These are phyloP conservation scores for Phytophthora hibernalis DNA, from an alignment of 352 stramenopile genomes.

Conservation along the genomic window DNA sequence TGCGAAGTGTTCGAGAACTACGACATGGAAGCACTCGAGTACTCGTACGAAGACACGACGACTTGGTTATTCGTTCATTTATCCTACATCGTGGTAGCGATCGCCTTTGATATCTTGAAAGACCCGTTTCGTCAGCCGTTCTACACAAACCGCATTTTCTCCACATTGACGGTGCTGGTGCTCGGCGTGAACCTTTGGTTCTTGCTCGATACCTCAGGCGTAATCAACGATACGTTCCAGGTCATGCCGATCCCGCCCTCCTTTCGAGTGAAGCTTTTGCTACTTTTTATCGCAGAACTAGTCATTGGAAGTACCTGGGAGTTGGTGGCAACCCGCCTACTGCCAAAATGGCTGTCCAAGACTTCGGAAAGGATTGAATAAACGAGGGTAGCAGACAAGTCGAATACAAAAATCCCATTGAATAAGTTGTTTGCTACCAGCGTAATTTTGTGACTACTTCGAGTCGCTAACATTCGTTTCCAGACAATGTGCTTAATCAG, in stretches of 20 bases:
- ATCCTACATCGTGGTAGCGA: constrained; percentile 58
- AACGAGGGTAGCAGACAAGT: not conserved
- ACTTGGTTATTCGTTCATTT: constrained; percentile 69
- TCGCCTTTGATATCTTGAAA: constrained; percentile 62
- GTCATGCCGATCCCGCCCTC: constrained; percentile 45
- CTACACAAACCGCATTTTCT: constrained; percentile 56
- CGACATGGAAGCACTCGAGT: constrained; percentile 43
- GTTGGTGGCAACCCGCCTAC: constrained; percentile 29
- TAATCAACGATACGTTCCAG: constrained; percentile 55
- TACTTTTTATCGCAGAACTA: constrained; percentile 51
- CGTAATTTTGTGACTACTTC: too few relatives aligned
- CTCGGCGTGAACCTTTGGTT: constrained; percentile 62
- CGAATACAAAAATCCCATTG: too few relatives aligned
- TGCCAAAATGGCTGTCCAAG: constrained; percentile 19
- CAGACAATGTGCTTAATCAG: too few relatives aligned
- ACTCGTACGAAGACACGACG: constrained; percentile 56
- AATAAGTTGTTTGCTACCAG: too few relatives aligned
- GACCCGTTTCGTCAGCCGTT: constrained; percentile 57
- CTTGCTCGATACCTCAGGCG: constrained; percentile 46
- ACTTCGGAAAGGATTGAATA: not conserved
- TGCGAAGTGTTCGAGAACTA: constrained; percentile 52
- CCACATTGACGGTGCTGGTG: constrained; percentile 29
- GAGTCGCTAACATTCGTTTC: too few relatives aligned
- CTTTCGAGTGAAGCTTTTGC: constrained; percentile 52
- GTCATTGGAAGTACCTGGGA: constrained; percentile 36